Conservation (phyloP, 805 yeast genomes). For the Crinitomyces ghanaensis region DNA sequence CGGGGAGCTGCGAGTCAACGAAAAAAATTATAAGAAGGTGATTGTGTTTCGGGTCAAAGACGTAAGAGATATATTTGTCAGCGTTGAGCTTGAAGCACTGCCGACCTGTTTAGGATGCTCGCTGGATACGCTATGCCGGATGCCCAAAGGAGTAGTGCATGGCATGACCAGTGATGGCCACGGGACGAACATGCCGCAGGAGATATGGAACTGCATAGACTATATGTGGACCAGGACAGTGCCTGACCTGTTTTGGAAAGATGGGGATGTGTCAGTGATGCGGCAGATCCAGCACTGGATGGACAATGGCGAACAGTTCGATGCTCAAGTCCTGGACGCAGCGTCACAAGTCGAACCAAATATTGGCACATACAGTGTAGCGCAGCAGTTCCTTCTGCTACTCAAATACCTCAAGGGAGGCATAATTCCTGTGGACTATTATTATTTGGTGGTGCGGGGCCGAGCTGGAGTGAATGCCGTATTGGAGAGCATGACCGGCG, state of each 20-base stretch:
- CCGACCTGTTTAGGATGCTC: conserved; percentile 26
- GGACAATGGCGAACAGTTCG: conserved; percentile 24
- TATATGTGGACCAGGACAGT: conserved; percentile 21
- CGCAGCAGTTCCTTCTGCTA: conserved; percentile 21
- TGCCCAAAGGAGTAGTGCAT: conserved; percentile 17
- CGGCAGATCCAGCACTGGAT: conserved; percentile 26
- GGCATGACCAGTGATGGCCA: conserved; percentile 10
- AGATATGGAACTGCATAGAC: conserved; percentile 26
- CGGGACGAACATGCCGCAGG: conserved; percentile 23
- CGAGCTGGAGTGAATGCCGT: conserved; percentile 24
- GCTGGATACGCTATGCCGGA: conserved; percentile 16
- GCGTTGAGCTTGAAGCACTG: conserved; percentile 17
- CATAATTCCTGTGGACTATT: conserved; percentile 27
- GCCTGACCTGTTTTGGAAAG: conserved; percentile 17
- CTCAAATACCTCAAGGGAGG: conserved; percentile 31
- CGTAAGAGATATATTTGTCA: conserved; percentile 24
- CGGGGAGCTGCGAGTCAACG: conserved; percentile 8
- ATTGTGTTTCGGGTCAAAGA: conserved; percentile 21
- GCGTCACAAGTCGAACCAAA: conserved; percentile 21
- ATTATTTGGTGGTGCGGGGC: conserved; percentile 18
- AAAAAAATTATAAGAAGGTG: conserved; percentile 16
- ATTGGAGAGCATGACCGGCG: conserved; percentile 31
- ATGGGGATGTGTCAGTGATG: conserved; percentile 18
- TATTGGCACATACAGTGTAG: conserved; percentile 34
- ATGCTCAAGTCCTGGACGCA: conserved; percentile 19